phyloP scores from a whole-genome alignment of 257 asterid genomes.

The Solanum chmielewskii region DNA sequence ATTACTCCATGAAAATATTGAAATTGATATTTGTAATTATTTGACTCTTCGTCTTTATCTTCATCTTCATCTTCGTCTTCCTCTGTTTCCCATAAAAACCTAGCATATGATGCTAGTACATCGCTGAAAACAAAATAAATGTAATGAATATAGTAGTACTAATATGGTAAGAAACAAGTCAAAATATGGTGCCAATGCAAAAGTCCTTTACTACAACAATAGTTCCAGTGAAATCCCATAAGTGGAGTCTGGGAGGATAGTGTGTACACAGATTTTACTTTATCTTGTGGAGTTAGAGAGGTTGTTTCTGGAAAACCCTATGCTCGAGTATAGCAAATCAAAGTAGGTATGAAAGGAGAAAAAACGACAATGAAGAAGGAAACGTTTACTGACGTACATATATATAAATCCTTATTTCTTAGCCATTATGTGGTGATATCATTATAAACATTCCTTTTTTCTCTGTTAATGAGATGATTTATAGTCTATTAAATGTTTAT shows the following conservation, averaged over 20 bases:
- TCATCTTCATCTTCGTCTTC: constrained; percentile 24
- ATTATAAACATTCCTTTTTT: neutral
- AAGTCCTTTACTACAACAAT: neutral
- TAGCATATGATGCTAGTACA: constrained; percentile 69
- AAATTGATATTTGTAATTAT: neutral
- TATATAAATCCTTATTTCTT: neutral
- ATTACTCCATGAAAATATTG: neutral
- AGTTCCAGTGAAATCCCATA: neutral
- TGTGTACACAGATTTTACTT: too few species aligned
- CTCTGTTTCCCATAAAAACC: constrained; percentile 66
- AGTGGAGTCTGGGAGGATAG: neutral
- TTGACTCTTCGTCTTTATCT: neutral
- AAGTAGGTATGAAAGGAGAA: neutral
- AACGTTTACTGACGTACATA: neutral
- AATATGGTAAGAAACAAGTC: neutral
- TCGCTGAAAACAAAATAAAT: constrained; percentile 26
- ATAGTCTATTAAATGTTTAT: neutral
- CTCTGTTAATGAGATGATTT: neutral
- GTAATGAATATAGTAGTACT: neutral
- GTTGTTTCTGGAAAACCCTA: too few species aligned
- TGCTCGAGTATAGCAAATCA: neutral
- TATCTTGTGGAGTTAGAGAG: neutral
- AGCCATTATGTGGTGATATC: neutral
- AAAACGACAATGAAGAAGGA: neutral
- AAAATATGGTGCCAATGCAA: neutral